These are phyloP conservation scores for Euphorbia tirucalli DNA, from an alignment of 345 rosid species.

Conservation along the genomic window DNA sequence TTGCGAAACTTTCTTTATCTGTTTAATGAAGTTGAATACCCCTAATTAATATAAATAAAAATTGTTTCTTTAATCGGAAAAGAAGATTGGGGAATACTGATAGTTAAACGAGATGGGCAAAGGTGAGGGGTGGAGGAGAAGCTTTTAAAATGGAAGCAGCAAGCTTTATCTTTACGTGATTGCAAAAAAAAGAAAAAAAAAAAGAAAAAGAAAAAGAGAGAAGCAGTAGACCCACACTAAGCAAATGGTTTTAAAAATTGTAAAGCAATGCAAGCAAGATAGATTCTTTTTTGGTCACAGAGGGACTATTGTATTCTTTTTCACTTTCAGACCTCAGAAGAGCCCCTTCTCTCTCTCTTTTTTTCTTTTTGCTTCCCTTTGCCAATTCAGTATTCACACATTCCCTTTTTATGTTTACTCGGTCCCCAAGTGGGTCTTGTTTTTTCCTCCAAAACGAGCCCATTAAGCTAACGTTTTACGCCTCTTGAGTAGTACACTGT, in stretches of 20 bases:
- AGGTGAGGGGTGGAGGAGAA: constrained; percentile 32
- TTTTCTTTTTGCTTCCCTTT: constrained; percentile 2
- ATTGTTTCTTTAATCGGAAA: constrained; percentile 3
- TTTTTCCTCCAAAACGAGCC: not conserved
- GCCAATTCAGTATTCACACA: too few species aligned
- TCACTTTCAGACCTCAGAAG: constrained; percentile 11
- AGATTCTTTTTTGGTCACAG: constrained; percentile 35
- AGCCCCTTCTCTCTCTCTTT: too few species aligned
- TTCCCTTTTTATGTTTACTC: constrained; percentile 22
- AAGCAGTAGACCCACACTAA: not conserved
- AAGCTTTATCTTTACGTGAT: constrained; percentile 43
- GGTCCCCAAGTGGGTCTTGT: constrained; percentile 26
- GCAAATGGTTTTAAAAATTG: constrained; percentile 10
- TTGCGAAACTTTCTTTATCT: too few species aligned
- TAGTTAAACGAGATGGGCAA: constrained; percentile 16
- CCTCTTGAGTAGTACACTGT: not conserved
- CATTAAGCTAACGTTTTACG: constrained; percentile 7
- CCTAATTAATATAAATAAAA: not conserved
- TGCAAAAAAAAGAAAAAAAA: too few species aligned
- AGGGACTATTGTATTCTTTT: constrained; percentile 22
- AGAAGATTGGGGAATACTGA: constrained; percentile 6
- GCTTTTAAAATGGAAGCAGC: constrained; percentile 28
- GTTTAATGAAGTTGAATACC: too few species aligned
- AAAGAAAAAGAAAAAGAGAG: too few species aligned
- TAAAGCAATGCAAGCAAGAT: constrained; percentile 15